Conservation (phyloP, 768 basidiomycete species). For the Serendipita indica region DNA sequence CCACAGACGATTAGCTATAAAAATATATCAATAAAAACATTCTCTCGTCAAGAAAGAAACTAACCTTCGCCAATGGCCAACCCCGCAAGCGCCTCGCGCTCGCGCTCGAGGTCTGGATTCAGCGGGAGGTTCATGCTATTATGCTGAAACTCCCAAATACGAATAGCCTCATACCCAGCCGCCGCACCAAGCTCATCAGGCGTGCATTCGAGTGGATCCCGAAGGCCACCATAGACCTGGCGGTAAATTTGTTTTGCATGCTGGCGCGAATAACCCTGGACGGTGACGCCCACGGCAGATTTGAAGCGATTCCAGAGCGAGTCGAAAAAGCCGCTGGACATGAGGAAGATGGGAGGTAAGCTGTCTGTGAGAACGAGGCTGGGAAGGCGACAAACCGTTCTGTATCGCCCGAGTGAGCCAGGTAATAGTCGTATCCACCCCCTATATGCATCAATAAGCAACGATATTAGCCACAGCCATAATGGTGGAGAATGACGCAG, state of each 20-base stretch:
- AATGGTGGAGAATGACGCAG: conserved; percentile 12
- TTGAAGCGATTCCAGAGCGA: conserved; percentile 22
- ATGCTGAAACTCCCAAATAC: conserved; percentile 47
- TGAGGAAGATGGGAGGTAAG: background rate
- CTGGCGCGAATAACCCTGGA: conserved; percentile 23
- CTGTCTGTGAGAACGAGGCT: conserved; percentile 5
- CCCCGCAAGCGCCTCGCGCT: conserved; percentile 50
- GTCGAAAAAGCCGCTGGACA: conserved; percentile 25
- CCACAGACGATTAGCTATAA: conserved; percentile 41
- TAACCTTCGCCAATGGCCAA: conserved; percentile 60
- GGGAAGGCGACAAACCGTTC: conserved; percentile 15
- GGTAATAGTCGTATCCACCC: conserved; percentile 5
- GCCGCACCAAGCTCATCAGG: conserved; percentile 51
- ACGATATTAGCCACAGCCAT: conserved; percentile 8
- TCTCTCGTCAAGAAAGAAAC: conserved; percentile 6
- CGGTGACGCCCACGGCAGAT: conserved; percentile 11
- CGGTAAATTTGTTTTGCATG: conserved; percentile 46
- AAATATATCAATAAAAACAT: conserved; percentile 11
- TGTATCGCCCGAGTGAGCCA: conserved; percentile 14
- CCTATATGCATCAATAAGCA: background rate
- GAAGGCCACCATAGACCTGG: conserved; percentile 44
- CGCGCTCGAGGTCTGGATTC: conserved; percentile 41
- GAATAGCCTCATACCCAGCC: conserved; percentile 63
- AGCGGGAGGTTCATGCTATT: conserved; percentile 36
- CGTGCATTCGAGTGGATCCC: conserved; percentile 24